Percentiles rank a stretch among this genome's conserved stretches.
phyloP scores from a whole-genome alignment of 306 rosid genomes.

The Morella rubra region DNA sequence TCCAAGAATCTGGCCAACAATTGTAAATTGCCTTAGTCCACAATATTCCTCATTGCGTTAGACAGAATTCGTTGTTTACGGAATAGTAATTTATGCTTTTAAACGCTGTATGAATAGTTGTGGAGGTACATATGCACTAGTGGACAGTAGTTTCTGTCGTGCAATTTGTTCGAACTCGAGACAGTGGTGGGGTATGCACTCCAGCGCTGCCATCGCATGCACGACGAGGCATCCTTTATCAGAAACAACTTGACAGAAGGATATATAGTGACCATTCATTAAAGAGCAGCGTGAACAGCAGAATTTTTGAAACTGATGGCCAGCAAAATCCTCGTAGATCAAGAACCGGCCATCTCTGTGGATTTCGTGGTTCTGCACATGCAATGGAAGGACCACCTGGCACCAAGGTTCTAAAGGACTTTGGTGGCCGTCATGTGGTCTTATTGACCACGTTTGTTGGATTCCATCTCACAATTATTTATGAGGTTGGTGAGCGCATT shows the following conservation, averaged over 20 bases:
- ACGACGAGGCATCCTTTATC: conserved; percentile 10
- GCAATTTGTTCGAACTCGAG: conserved; percentile 14
- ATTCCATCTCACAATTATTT: conserved; percentile 11
- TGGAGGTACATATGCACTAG: not conserved
- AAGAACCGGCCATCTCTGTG: not conserved
- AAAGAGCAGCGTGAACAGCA: conserved; percentile 4
- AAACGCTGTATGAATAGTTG: not conserved
- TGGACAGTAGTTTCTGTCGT: not conserved
- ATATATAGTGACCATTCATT: conserved; percentile 27
- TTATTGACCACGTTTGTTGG: conserved; percentile 13
- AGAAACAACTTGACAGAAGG: conserved; percentile 17
- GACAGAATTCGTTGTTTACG: not conserved
- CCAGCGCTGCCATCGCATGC: not conserved
- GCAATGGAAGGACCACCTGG: conserved; percentile 3
- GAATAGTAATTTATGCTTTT: not conserved
- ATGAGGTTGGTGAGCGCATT: not conserved
- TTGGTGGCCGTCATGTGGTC: conserved; percentile 7
- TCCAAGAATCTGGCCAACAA: conserved; percentile 56
- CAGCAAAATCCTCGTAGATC: conserved; percentile 1
- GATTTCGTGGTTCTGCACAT: conserved; percentile 26
- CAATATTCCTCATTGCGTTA: not conserved
- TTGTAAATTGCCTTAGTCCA: not conserved
- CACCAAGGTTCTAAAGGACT: conserved; percentile 10
- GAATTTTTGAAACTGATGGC: conserved; percentile 18
- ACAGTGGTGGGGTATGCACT: conserved; percentile 20